Conservation (phyloP, 116 monocot genomes). For the Phalaenopsis hybrid region DNA sequence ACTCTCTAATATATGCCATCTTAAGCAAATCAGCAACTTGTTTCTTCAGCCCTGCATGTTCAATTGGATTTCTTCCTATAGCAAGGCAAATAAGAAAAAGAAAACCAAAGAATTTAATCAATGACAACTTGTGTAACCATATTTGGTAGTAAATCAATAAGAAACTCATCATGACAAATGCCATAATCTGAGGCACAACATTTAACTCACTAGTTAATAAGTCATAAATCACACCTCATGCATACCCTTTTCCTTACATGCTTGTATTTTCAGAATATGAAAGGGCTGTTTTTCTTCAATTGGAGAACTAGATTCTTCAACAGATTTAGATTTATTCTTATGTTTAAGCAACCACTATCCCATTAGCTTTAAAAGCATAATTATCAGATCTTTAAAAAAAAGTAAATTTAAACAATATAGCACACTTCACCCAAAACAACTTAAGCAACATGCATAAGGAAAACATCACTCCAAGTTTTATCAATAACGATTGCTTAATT, state of each 20-base stretch:
- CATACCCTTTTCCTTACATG: neutral
- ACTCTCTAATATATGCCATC: neutral
- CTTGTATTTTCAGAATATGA: neutral
- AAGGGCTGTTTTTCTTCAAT: neutral
- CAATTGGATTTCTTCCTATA: neutral
- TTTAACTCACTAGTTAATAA: neutral
- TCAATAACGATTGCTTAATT: neutral
- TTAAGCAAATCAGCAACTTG: neutral
- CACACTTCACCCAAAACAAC: neutral
- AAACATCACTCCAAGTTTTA: neutral
- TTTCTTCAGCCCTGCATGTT: neutral
- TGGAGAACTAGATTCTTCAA: neutral
- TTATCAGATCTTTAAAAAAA: neutral
- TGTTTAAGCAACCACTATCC: neutral
- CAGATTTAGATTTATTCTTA: neutral
- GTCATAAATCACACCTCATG: neutral
- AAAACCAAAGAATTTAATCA: neutral
- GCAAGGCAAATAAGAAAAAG: neutral
- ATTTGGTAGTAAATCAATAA: neutral
- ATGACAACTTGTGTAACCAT: neutral
- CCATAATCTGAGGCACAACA: neutral
- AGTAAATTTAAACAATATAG: neutral
- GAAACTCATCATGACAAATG: neutral
- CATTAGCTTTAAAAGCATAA: neutral
- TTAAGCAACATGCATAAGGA: neutral